Base-by-base conservation (phyloP, 306 rosid species). In the Vigna mungo region DNA sequence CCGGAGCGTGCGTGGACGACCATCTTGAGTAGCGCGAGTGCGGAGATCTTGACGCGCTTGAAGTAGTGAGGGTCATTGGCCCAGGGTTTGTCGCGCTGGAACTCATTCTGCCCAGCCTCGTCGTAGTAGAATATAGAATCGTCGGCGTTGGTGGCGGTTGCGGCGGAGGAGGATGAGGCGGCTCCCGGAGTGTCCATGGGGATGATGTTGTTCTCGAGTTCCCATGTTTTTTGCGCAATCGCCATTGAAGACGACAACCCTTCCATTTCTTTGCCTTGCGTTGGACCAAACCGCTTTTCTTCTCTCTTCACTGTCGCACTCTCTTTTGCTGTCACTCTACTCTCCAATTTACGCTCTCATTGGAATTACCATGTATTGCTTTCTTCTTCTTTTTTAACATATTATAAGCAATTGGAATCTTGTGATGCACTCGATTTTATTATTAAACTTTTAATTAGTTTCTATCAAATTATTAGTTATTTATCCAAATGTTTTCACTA, bases 1-100 rank as follows among this genome's bases (percentile, higher is more conserved):
- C 98, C 99, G 32, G 98, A 92, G 84, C 98, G 99, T 3, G 99
- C 97, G 46, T 96, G 99, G 16, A 92, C 98, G 2, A 96, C 99
- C 99, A 96, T 96, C 91, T 96, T 96, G 41, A 96, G 92, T 14
- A 96, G 90, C 0, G 99, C 98, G 62, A 96, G 94, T 30, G 99
- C 99, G 23, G 98, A 96, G 90, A 96, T 91, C 90, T 87, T 96
- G 17, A 92, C 99, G 53, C 94, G 98, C 90, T 92, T 96, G 93
- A 96, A 96, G 82, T 67, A 92, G 89, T 91, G 96, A 5, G 98
- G 98, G 53, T 96, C 94, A 76, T 84, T 88, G 8, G 75, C 59
- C 99, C 99, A 96, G 1, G 97, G 98, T 82, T 88, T 92, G 67
- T 96, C 94, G 64, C 89, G 91, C 85, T 84, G 99, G 85, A 87